A percentile compares a stretch with the other conserved stretches of the same genome.
These are phyloP conservation scores for Acacia pycnantha DNA, from an alignment of 331 rosid genomes.

Conservation along the genomic window DNA sequence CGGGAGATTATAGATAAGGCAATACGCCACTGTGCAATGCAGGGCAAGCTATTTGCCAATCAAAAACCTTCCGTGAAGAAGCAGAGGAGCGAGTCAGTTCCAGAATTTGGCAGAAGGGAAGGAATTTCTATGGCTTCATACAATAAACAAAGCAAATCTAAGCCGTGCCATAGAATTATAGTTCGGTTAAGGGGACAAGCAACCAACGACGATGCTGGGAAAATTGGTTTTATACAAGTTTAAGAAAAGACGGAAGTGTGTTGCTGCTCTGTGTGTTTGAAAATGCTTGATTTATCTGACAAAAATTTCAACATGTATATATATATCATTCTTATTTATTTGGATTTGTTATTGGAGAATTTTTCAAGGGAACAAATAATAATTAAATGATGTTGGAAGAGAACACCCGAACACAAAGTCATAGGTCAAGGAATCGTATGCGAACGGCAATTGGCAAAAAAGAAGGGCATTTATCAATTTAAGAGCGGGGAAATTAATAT, in stretches of 20 bases:
- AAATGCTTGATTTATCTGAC: neutral
- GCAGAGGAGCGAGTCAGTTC: slow-evolving; percentile 2
- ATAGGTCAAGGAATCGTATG: neutral
- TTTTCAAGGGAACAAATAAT: neutral
- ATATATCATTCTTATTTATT: neutral
- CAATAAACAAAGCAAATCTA: neutral
- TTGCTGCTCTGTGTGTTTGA: neutral
- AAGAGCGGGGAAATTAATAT: neutral
- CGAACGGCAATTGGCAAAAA: neutral
- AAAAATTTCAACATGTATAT: neutral
- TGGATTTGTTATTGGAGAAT: neutral
- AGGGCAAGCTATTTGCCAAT: neutral
- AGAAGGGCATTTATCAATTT: neutral
- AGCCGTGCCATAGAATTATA: neutral
- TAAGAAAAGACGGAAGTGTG: neutral
- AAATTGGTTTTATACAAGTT: neutral
- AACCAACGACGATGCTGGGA: neutral
- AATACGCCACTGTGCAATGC: neutral
- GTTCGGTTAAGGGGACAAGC: neutral
- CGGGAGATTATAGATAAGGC: neutral
- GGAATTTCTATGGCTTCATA: neutral
- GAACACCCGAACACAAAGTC: neutral
- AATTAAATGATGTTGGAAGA: neutral
- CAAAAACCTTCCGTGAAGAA: neutral
- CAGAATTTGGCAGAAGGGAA: neutral